Percentiles rank a stretch among this genome's conserved stretches.
These are phyloP conservation scores for Themeda triandra DNA, from an alignment of 176 grass and related monocot species.

Conservation along the genomic window DNA sequence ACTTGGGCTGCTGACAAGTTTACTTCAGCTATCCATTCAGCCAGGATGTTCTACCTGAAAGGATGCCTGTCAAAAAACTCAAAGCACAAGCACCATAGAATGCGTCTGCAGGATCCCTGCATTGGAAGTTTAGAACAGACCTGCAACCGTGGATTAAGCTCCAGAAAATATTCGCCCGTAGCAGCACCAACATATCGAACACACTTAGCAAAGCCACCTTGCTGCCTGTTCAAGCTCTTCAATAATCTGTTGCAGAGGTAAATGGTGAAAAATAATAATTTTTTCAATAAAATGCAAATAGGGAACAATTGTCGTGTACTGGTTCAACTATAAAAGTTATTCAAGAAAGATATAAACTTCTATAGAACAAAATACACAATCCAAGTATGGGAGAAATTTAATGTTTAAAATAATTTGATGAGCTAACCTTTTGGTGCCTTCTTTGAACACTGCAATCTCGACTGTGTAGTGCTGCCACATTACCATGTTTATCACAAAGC, in stretches of 20 bases:
- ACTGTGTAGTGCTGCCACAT: too few species aligned
- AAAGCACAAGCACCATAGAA: conserved; percentile 4
- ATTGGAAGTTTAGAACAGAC: conserved; percentile 35
- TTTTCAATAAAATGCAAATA: too few species aligned
- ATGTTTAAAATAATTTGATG: too few species aligned
- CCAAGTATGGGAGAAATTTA: too few species aligned
- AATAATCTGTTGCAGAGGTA: conserved; percentile 75
- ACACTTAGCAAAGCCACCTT: conserved; percentile 86
- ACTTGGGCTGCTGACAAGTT: conserved; percentile 98
- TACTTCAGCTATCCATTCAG: conserved; percentile 99
- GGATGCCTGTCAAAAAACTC: background rate
- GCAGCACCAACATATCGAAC: conserved; percentile 90
- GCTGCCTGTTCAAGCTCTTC: conserved; percentile 96
- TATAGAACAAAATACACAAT: too few species aligned
- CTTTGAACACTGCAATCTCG: too few species aligned
- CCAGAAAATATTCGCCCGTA: conserved; percentile 92
- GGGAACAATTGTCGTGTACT: too few species aligned
- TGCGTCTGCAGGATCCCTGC: background rate
- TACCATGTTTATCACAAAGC: too few species aligned
- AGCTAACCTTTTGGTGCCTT: too few species aligned
- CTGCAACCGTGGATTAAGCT: conserved; percentile 96
- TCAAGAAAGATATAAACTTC: too few species aligned
- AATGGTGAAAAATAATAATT: conserved; percentile 9
- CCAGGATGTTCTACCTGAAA: conserved; percentile 88
- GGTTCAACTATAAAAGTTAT: too few species aligned